Conservation (phyloP, 208 protist species). For the Trypanosomatidae sp. region DNA sequence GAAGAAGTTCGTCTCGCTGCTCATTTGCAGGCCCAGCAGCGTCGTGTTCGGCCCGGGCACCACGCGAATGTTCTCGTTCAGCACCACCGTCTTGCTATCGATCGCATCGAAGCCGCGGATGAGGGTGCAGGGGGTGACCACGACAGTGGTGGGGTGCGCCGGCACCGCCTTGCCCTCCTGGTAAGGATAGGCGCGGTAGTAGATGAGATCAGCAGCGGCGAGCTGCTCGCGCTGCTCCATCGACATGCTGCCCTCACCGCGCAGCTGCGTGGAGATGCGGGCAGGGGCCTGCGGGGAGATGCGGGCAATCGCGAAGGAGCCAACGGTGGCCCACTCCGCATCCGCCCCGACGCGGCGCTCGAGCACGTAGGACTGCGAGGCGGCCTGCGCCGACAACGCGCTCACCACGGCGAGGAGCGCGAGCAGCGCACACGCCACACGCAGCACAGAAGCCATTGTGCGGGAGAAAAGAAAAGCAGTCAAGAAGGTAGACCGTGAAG, state of each 20-base stretch:
- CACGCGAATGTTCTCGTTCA: slow-evolving; percentile 73
- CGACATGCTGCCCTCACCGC: slow-evolving; percentile 11
- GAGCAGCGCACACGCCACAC: slow-evolving; percentile 3
- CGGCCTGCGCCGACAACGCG: slow-evolving; percentile 22
- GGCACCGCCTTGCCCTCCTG: slow-evolving; percentile 20
- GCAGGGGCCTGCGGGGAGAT: slow-evolving; percentile 41
- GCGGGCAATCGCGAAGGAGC: slow-evolving; percentile 58
- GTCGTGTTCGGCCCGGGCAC: slow-evolving; percentile 54
- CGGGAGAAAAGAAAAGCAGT: background rate
- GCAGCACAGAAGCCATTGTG: background rate
- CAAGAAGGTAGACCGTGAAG: background rate
- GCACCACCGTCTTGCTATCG: slow-evolving; percentile 66
- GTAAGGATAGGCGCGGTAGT: slow-evolving; percentile 61
- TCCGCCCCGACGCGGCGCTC: slow-evolving; percentile 58
- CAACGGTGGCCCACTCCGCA: slow-evolving; percentile 48
- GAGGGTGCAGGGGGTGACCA: slow-evolving; percentile 75
- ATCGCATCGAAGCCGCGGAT: slow-evolving; percentile 85
- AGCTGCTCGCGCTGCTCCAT: slow-evolving; percentile 51
- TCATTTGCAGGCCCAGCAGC: slow-evolving; percentile 71
- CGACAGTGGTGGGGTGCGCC: slow-evolving; percentile 34
- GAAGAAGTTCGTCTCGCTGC: slow-evolving; percentile 81
- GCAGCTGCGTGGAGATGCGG: slow-evolving; percentile 41
- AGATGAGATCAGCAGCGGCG: slow-evolving; percentile 50
- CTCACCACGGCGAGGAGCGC: slow-evolving; percentile 15
- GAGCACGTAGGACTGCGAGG: slow-evolving; percentile 63